Base-by-base conservation (phyloP, 768 basidiomycete genomes). In the Leucocoprinus sp. region DNA sequence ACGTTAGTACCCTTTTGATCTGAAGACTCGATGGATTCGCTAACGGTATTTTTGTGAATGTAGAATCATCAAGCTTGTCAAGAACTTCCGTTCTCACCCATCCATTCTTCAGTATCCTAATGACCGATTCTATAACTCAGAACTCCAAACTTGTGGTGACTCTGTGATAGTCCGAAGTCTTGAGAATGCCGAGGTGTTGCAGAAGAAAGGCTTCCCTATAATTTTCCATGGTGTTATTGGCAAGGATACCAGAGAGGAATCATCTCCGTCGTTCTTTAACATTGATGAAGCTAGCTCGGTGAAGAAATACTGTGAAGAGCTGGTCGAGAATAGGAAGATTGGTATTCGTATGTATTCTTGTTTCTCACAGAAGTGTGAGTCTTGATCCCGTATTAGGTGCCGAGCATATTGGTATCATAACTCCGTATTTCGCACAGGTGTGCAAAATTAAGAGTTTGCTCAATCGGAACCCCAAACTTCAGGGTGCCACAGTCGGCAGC, bases 241-340 rank as follows among this genome's bases (percentile, higher is more conserved):
- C 5, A 69, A 70, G 39, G 80, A 82, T 54, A 60, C 71, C 9
- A 69, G 71, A 5, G 79, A 82, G 54, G 62, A 65, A 2, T 65
- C 64, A 0, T 80, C 78, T 0, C 80, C 80, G 11, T 80, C 78
- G 0, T 82, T 76, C 63, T 82, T 82, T 64, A 82, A 82, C 50
- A 66, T 72, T 41, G 66, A 71, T 31, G 80, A 82, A 55, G 72
- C 64, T 0, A 65, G 67, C 8, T 57, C 66, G 19, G 74, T 80
- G 43, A 76, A 71, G 59, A 64, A 67, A 22, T 80, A 78, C 38
- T 64, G 58, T 45, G 47, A 53, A 33, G 55, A 52, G 17, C 55
- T 74, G 23, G 45, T 66, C 15, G 52, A 48, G 0, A 64, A 75
- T 38, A 54, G 62, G 22, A 65, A 64, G 49, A 58, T 62, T 37